phyloP scores from a whole-genome alignment of 2,329 filamentous ascomycete genomes.

The Neopestalotiopsis rosae region DNA sequence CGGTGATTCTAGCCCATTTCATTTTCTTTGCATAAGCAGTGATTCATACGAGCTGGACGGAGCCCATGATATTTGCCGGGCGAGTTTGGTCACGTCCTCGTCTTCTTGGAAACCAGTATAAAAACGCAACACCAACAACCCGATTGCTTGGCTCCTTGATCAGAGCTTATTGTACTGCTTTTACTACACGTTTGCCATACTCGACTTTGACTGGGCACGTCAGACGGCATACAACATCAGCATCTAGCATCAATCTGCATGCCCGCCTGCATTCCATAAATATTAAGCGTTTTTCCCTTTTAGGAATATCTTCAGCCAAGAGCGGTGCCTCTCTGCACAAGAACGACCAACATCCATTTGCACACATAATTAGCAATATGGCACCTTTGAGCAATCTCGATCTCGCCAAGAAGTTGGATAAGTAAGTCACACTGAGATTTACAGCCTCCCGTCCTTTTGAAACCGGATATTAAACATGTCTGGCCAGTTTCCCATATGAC shows the following conservation, averaged over 20 bases:
- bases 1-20: background rate
- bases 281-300: background rate
- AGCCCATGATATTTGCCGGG: background rate
- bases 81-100: background rate
- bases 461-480: background rate
- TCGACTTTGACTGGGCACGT: background rate
- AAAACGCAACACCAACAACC: background rate
- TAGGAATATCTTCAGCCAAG: background rate
- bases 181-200: background rate
- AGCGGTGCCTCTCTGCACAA: background rate
- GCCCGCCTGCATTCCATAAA: background rate
- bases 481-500: slow-evolving; percentile 76
- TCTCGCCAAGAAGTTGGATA: slow-evolving; percentile 58
- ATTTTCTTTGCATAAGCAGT: background rate
- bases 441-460: background rate
- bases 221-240: background rate
- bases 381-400: slow-evolving; percentile 50
- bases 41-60: background rate
- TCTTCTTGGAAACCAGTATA: background rate
- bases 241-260: background rate
- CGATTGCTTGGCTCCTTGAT: background rate
- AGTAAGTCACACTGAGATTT: slow-evolving; percentile 44
- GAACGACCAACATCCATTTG: background rate
- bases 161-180: background rate
- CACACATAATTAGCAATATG: slow-evolving; percentile 7